phyloP scores from a whole-genome alignment of 768 basidiomycete genomes.

The Thelephora ganbajun region DNA sequence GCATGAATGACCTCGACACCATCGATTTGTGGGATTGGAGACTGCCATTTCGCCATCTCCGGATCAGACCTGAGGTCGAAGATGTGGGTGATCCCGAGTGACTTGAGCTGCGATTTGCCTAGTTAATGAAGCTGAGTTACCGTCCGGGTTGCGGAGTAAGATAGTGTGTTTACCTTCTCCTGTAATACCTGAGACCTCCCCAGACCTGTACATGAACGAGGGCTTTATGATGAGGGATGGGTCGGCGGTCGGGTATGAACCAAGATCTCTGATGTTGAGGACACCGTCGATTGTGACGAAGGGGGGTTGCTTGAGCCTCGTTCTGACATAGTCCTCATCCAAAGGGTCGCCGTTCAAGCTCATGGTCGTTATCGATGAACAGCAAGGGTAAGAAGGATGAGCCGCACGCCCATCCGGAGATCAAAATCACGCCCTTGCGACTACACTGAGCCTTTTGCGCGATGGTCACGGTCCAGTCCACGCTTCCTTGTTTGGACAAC shows the following conservation, averaged over 20 bases:
- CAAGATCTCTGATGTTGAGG: slow-evolving; percentile 63
- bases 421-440: background rate
- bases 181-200: slow-evolving; percentile 59
- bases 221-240: slow-evolving; percentile 43
- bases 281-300: slow-evolving; percentile 64
- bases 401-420: background rate
- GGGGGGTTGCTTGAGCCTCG: slow-evolving; percentile 52
- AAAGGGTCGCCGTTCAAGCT: slow-evolving; percentile 38
- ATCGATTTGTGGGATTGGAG: slow-evolving; percentile 48
- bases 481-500: slow-evolving; percentile 5
- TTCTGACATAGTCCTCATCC: slow-evolving; percentile 49
- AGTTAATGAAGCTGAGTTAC: background rate
- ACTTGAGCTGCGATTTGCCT: slow-evolving; percentile 46
- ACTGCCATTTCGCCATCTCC: slow-evolving; percentile 62
- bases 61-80: slow-evolving; percentile 74
- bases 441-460: background rate
- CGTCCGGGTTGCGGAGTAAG: background rate
- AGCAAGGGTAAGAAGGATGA: background rate
- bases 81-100: slow-evolving; percentile 50
- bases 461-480: background rate
- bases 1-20: slow-evolving; percentile 45
- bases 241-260: slow-evolving; percentile 33
- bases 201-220: slow-evolving; percentile 48
- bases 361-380: background rate
- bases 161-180: slow-evolving; percentile 37